Base-by-base conservation (phyloP, 495 filamentous ascomycete genomes). In the Schizothecium vesticola region DNA sequence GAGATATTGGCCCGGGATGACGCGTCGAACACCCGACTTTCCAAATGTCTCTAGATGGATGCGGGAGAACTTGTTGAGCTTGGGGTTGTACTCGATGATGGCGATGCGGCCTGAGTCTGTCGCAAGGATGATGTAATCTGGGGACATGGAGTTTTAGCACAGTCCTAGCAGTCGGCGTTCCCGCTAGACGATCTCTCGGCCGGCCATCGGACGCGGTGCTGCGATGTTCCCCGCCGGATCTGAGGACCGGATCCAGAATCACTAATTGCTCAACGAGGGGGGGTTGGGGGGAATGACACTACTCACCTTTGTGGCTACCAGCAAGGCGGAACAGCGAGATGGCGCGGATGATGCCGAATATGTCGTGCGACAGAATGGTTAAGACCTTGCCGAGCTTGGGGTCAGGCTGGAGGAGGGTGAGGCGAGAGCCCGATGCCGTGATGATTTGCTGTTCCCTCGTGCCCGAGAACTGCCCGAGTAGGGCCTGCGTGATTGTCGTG, bases 31-130 rank as follows among this genome's bases (percentile, higher is more conserved):
- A n/a, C 95, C 96, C 13, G 94, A 97, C 78, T 98, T 98, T 61
- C 96, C 96, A 75, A 96, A 99, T 3, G 96, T 99, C 80, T 99
- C 96, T 36, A 96, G 86, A 74, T 97, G 94, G 68, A 98, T 86
- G 21, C 92, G 87, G 72, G 89, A 90, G 78, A 98, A 97, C 65
- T 88, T 87, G 76, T 97, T 96, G 76, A 92, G 88, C 10, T 90
- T 87, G 13, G 91, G 90, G 22, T 93, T 83, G 77, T 97, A 99
- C 79, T 99, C 94, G 77, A 97, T 84, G 76, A 97, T 92, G 24
- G 92, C 89, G 72, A 98, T 95, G 21, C 94, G 91, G 70, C 96
- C 96, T 31, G 94, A 97, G 79, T 99, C 96, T 25, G 93, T 94
- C 25, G 92, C 91, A 73, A 99, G 88, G 70, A 97, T 94, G 67